Conservation (phyloP, 2,329 filamentous ascomycete genomes). For the Botrytis pseudocinerea region DNA sequence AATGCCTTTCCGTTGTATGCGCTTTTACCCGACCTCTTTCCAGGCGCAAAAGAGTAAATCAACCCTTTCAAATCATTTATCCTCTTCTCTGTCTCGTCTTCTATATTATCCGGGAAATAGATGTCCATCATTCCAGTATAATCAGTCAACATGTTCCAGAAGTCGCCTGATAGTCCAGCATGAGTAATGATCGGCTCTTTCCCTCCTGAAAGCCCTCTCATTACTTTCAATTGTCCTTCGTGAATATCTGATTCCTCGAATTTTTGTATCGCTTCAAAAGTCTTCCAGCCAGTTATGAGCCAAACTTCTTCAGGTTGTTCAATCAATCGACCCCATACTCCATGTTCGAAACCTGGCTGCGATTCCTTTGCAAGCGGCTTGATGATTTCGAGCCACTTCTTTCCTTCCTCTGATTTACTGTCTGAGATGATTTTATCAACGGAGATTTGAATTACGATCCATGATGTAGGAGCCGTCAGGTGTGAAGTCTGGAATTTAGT, state of each 20-base stretch:
- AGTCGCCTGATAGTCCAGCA: not conserved
- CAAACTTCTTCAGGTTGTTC: not conserved
- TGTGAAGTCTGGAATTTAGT: not conserved
- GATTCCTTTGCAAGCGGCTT: not conserved
- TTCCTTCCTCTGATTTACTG: not conserved
- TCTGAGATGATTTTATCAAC: not conserved
- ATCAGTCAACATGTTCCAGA: conserved; percentile 7
- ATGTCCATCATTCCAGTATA: not conserved
- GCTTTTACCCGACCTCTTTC: not conserved
- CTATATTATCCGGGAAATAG: not conserved
- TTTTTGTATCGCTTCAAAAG: not conserved
- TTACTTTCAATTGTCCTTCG: not conserved
- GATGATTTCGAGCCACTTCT: conserved; percentile 1
- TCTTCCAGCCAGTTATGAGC: not conserved
- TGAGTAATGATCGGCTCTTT: not conserved
- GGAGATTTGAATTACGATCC: not conserved
- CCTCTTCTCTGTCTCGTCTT: not conserved
- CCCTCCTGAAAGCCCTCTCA: not conserved
- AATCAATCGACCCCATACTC: conserved; percentile 1
- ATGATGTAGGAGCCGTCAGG: not conserved
- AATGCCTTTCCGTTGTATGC: conserved; percentile 1
- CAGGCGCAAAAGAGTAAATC: not conserved
- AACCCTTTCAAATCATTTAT: not conserved
- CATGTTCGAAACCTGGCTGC: not conserved
- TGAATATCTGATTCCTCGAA: not conserved